Conservation (phyloP, 2,329 filamentous ascomycete genomes). For the Emydomyces testavorans region DNA sequence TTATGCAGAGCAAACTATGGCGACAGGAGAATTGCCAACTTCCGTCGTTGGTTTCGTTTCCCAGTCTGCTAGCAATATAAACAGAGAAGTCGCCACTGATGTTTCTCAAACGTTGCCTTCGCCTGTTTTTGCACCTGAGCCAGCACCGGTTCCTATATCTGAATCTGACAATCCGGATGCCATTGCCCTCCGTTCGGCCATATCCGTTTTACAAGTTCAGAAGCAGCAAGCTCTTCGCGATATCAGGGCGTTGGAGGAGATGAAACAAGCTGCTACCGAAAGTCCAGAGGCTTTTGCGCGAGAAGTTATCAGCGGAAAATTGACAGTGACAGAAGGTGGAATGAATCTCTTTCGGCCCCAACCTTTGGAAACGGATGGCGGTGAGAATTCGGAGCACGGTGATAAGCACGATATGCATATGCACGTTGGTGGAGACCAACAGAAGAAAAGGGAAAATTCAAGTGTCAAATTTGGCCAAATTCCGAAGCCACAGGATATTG, state of each 20-base stretch:
- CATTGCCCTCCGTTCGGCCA: constrained; percentile 72
- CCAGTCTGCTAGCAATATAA: neutral
- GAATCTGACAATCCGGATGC: constrained; percentile 63
- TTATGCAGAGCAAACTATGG: neutral
- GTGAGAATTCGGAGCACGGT: neutral
- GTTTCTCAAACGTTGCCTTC: neutral
- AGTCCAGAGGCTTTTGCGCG: constrained; percentile 61
- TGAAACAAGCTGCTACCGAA: constrained; percentile 58
- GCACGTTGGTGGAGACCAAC: constrained; percentile 12
- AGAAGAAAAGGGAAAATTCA: neutral
- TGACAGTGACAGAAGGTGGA: constrained; percentile 36
- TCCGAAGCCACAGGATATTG: constrained; percentile 67
- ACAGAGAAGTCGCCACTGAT: neutral
- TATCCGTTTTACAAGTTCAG: constrained; percentile 79
- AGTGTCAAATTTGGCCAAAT: constrained; percentile 48
- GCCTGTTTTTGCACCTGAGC: constrained; percentile 25
- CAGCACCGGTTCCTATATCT: constrained; percentile 35
- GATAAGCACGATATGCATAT: no score
- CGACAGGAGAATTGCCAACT: neutral
- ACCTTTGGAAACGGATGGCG: constrained; percentile 29
- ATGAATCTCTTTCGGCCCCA: constrained; percentile 29
- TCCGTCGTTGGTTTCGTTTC: neutral
- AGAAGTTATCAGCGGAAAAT: constrained; percentile 54
- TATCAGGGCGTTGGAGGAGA: constrained; percentile 55
- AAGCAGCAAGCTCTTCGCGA: constrained; percentile 65